These are phyloP conservation scores for Microcyclosporella mali DNA, from an alignment of 2,329 filamentous ascomycete species.

Conservation along the genomic window DNA sequence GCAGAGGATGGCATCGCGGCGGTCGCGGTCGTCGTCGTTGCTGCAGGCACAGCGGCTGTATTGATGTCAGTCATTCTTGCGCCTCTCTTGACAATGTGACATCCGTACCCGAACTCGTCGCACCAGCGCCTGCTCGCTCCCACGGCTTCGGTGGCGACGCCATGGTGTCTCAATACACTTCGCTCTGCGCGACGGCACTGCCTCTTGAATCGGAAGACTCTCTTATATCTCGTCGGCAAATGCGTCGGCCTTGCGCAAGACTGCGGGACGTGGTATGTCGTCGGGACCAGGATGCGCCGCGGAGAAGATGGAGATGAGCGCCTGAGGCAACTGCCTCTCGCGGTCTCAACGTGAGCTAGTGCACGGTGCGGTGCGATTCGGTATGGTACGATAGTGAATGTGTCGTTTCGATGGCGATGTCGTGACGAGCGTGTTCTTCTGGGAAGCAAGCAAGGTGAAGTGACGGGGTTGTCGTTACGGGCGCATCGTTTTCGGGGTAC, in stretches of 20 bases:
- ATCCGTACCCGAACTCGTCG: conserved; percentile 21
- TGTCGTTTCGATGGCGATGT: too few relatives aligned
- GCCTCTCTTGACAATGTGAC: conserved; percentile 8
- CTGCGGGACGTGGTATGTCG: too few relatives aligned
- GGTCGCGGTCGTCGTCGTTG: conserved; percentile 35
- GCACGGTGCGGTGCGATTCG: too few relatives aligned
- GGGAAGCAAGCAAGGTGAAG: too few relatives aligned
- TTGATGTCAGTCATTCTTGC: conserved; percentile 25
- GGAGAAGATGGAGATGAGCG: too few relatives aligned
- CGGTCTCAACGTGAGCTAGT: too few relatives aligned
- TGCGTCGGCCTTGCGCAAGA: not conserved
- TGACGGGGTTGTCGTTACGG: too few relatives aligned
- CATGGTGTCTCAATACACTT: not conserved
- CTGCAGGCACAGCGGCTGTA: conserved; percentile 40
- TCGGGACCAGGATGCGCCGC: too few relatives aligned
- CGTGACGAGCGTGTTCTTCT: too few relatives aligned
- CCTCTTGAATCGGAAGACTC: not conserved
- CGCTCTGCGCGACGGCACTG: not conserved
- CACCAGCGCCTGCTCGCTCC: conserved; percentile 68
- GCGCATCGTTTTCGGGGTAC: too few relatives aligned
- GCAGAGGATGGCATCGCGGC: conserved; percentile 37
- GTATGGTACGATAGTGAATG: too few relatives aligned
- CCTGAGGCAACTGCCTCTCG: too few relatives aligned
- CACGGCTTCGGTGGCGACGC: conserved; percentile 90
- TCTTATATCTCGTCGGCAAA: not conserved